Percentiles rank a stretch among this genome's conserved stretches.
Conservation (phyloP, 345 rosid species). For the Cardiospermum halicacabum region DNA sequence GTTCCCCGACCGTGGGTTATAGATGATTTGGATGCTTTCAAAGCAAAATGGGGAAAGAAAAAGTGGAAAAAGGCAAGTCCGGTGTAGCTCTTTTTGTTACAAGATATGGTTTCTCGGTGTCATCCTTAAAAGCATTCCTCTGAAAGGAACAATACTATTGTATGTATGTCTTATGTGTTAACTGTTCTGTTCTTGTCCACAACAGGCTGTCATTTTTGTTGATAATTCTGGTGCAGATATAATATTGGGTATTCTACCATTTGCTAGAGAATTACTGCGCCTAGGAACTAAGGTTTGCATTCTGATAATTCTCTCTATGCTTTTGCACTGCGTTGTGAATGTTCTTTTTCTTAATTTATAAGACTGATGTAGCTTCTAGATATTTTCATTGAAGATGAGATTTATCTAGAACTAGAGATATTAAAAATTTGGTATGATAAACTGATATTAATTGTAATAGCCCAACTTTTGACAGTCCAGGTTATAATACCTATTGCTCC, state of each 20-base stretch:
- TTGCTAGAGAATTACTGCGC: slow-evolving; percentile 86
- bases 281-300: slow-evolving; percentile 74
- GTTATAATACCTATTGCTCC: background rate
- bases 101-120: background rate
- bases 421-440: background rate
- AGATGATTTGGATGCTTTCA: slow-evolving; percentile 83
- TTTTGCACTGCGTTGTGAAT: slow-evolving; percentile 3
- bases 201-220: slow-evolving; percentile 87
- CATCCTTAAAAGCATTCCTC: background rate
- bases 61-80: slow-evolving; percentile 85
- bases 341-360: too few species aligned
- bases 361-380: background rate
- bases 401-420: background rate
- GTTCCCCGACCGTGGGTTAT: slow-evolving; percentile 92
- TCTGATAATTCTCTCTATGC: background rate
- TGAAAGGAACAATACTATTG: slow-evolving; percentile 1
- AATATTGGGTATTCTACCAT: slow-evolving; percentile 87
- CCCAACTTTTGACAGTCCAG: background rate
- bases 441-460: background rate
- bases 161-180: slow-evolving; percentile 7
- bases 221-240: slow-evolving; percentile 99
- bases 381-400: background rate
- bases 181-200: slow-evolving; percentile 22
- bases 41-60: slow-evolving; percentile 77
- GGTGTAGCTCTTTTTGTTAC: background rate